Evolutionary conservation across 2,329 filamentous ascomycete species (phyloP).

Genomic region (Fusarium ambrosium): DNA sequence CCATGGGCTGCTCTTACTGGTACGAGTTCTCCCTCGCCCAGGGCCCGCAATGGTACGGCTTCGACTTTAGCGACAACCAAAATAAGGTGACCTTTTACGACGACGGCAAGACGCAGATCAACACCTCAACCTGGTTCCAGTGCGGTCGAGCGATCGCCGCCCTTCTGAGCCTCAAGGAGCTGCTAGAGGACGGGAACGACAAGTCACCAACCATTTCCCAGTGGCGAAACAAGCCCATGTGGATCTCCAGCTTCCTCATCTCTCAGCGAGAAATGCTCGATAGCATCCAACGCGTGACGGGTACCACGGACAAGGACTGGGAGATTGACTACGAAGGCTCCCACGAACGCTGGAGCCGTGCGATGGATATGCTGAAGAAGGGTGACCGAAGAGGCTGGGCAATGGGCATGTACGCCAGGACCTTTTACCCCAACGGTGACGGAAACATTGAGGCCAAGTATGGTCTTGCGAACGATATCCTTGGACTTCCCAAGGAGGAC

Average conservation of each 20-base stretch:
- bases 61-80: conserved; percentile 58
- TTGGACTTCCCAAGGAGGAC: conserved; percentile 71
- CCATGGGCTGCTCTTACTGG: conserved; percentile 69
- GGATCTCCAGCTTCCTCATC: conserved; percentile 68
- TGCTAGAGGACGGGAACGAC: conserved; percentile 57
- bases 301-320: conserved; percentile 66
- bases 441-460: conserved; percentile 58
- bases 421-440: conserved; percentile 62
- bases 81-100: conserved; percentile 63
- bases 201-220: conserved; percentile 49
- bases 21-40: conserved; percentile 65
- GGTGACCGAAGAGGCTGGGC: conserved; percentile 59
- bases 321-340: conserved; percentile 61
- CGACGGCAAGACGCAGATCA: conserved; percentile 69
- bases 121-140: conserved; percentile 71
- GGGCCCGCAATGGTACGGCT: conserved; percentile 58
- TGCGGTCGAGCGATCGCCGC: conserved; percentile 67
- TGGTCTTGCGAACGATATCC: conserved; percentile 60
- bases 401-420: conserved; percentile 67
- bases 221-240: conserved; percentile 61
- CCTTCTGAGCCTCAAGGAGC: conserved; percentile 60
- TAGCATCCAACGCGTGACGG: conserved; percentile 69
- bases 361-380: conserved; percentile 57
- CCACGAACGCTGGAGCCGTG: conserved; percentile 63
- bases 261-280: conserved; percentile 76